Conservation (phyloP, 192 early-diverging fungal species). For the Spinellus fusiger region DNA sequence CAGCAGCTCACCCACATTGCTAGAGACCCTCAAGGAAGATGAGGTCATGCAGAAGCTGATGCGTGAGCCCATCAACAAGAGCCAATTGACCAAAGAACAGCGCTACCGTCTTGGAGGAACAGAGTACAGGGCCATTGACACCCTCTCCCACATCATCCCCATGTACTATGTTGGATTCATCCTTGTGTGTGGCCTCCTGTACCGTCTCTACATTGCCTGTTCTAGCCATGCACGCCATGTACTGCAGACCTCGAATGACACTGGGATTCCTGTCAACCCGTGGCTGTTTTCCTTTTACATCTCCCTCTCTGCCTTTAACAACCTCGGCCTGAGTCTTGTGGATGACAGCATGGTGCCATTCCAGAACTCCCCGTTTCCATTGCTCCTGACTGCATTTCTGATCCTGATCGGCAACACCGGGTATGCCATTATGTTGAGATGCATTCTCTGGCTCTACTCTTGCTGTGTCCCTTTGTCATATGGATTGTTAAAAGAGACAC, state of each 20-base stretch:
- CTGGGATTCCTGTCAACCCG: slow-evolving; percentile 10
- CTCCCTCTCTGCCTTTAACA: slow-evolving; percentile 18
- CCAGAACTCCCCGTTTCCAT: slow-evolving; percentile 20
- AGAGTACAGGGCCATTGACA: slow-evolving; percentile 27
- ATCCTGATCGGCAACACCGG: slow-evolving; percentile 30
- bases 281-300: slow-evolving; percentile 31
- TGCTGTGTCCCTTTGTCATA: slow-evolving; percentile 11
- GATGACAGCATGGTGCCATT: slow-evolving; percentile 29
- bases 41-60: background rate
- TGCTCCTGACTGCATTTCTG: slow-evolving; percentile 14
- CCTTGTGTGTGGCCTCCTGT: slow-evolving; percentile 12
- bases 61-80: slow-evolving; percentile 7
- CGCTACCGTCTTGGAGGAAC: slow-evolving; percentile 26
- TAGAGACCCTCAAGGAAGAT: background rate
- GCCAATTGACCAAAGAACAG: slow-evolving; percentile 21
- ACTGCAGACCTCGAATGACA: slow-evolving; percentile 14
- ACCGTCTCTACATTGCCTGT: slow-evolving; percentile 23
- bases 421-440: slow-evolving; percentile 24
- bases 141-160: slow-evolving; percentile 16
- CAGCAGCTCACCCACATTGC: background rate
- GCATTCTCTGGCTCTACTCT: slow-evolving; percentile 22
- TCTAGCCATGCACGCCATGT: slow-evolving; percentile 19
- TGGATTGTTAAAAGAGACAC: slow-evolving; percentile 16
- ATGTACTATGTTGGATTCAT: slow-evolving; percentile 20
- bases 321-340: slow-evolving; percentile 23